phyloP scores from a whole-genome alignment of 305 asterid genomes.

The Andrographis paniculata region DNA sequence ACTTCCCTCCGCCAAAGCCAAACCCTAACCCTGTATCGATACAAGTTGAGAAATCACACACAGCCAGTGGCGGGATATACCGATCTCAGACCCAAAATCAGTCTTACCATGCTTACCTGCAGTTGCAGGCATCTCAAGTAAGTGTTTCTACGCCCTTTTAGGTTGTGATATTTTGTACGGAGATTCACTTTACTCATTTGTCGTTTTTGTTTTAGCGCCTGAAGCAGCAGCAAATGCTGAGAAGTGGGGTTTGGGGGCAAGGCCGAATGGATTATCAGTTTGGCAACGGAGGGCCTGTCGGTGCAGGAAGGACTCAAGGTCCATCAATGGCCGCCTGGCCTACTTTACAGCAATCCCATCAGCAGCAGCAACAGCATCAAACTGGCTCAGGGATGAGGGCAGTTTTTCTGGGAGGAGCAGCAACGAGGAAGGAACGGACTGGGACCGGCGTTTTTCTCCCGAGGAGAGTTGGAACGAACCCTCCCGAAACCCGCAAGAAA shows the following conservation, averaged over 20 bases:
- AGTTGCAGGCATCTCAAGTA: conserved; percentile 47
- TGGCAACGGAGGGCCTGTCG: conserved; percentile 19
- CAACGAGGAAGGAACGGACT: conserved; percentile 42
- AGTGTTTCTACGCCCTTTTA: neutral
- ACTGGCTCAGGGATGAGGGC: conserved; percentile 53
- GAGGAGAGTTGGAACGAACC: conserved; percentile 28
- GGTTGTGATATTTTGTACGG: neutral
- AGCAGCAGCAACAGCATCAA: conserved; percentile 25
- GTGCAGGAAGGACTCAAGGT: conserved; percentile 14
- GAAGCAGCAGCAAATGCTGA: conserved; percentile 30
- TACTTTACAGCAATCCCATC: conserved; percentile 42
- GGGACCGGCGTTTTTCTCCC: conserved; percentile 95
- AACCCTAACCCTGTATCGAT: conserved; percentile 15
- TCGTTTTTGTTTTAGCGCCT: conserved; percentile 27
- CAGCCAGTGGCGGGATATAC: conserved; percentile 18
- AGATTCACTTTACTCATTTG: neutral
- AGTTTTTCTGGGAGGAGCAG: conserved; percentile 49
- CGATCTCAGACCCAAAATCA: conserved; percentile 20
- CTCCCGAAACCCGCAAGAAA: conserved; percentile 41
- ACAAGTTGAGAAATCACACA: conserved; percentile 11
- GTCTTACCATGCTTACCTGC: conserved; percentile 31
- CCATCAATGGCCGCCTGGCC: conserved; percentile 39
- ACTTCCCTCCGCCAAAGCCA: conserved; percentile 22
- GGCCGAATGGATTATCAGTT: conserved; percentile 19
- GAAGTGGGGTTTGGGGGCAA: conserved; percentile 22